Base-by-base conservation (phyloP, 2,329 filamentous ascomycete genomes). In the Purpureocillium takamizusanense region DNA sequence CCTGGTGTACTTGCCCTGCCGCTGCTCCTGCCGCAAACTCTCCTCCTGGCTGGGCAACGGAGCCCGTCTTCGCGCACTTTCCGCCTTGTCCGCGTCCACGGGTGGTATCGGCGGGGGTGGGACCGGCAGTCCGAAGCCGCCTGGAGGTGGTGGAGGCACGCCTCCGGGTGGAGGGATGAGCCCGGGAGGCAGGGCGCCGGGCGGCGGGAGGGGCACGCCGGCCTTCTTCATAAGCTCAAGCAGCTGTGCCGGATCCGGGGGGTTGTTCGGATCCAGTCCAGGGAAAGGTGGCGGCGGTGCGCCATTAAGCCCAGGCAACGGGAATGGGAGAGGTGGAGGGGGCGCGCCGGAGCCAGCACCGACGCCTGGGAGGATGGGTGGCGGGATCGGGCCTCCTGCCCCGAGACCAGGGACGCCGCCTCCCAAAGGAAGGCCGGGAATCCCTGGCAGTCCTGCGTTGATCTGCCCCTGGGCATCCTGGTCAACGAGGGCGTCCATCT, bases 401-500 rank as follows among this genome's bases (percentile, higher is more conserved):
- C 55, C 69, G 60, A 57, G 63, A 36, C 59, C 65, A 30, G 63
- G 65, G 27, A 62, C 63, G 8, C 46, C 42, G 11, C 54, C 54
- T 36, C 61, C 61, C 2, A 69, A 54, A 28, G 68, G 73, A 29
- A 76, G 66, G 23, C 78, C 84, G 4, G 79, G 81, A 40, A 84
- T 74, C 21, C 74, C 70, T 4, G 74, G 65, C 55, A 76, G 54
- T 37, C 65, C 53, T 8, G 74, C 56, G 15, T 61, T 60, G 15
- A 73, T 60, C 4, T 51, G 45, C 4, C 75, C 78, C 23, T 62
- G 15, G 75, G 83, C 74, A 83, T 86, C 60, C 59, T 98, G 92
- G 53, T 98, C 92, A 38, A 94, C 82, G 33, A 97, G 72, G 3
- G 87, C 89, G 47, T 97, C 90, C 49, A 84, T 83, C 62, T 97